Evolutionary conservation across 768 basidiomycete species (phyloP), one percentile per base, ranked within the genome.

Genomic region (Leccinellum albellum): DNA sequence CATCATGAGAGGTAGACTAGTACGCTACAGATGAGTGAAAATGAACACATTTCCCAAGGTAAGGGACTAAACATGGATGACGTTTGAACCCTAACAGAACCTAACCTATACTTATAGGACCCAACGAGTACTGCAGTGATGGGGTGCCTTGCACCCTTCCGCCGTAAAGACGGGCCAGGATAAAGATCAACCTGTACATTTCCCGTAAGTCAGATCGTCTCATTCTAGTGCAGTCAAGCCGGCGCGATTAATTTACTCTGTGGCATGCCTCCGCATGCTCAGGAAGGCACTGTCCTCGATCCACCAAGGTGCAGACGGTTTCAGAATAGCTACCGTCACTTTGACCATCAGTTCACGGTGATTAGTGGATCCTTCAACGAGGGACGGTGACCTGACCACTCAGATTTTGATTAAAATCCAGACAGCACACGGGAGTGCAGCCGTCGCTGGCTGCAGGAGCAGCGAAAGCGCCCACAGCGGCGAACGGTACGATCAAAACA

Each of bases 251-350:
- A 33, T 15, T 28, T 40, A 61, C 59, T 61, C 29, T 55, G 35
- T 59, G 55, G 29, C 59, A 61, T 12, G 51, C 5, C 29, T 61
- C 3, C 15, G 31, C 31, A 10, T n/a, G n/a, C n/a, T n/a, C n/a
- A n/a, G 31, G 1, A 31, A 10, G 12, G 12, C 31, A 31, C 10
- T 31, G 10, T 31, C 10, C 31, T n/a, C 31, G 28, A 4, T 6
- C 28, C 6, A 1, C 7, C 28, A 6, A 28, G 28, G 5, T 28
- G 28, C 28, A 31, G 10, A 10, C 2, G 31, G 3, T 2, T 31
- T 10, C 31, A 31, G 8, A 9, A 31, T 31, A 31, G 31, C 60
- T 47, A 15, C 10, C 37, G n/a, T 1, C 62, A 37, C 1, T 6
- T 6, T 7, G 9, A 1, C 12, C 3, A 40, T n/a, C 4, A n/a